phyloP scores from a whole-genome alignment of 2,329 filamentous ascomycete genomes.

The Ramichloridium luteum region DNA sequence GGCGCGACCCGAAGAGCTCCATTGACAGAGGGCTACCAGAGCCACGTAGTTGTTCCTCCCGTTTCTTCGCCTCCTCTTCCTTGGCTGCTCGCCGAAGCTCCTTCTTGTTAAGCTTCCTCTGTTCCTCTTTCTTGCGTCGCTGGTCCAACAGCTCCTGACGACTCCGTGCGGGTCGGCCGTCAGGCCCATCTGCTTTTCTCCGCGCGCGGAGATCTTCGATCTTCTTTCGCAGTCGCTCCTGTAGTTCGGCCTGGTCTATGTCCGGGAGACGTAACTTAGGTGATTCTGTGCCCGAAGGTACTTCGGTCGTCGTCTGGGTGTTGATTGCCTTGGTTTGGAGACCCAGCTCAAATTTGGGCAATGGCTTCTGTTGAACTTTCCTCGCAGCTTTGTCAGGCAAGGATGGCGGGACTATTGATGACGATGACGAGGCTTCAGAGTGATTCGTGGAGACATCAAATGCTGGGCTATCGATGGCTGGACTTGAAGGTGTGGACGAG shows the following conservation, averaged over 20 bases:
- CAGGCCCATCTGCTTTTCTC: slow-evolving; percentile 73
- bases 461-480: slow-evolving; percentile 28
- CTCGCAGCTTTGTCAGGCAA: slow-evolving; percentile 9
- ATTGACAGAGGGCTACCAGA: slow-evolving; percentile 42
- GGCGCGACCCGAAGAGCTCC: slow-evolving; percentile 35
- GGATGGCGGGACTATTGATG: slow-evolving; percentile 31
- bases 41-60: slow-evolving; percentile 44
- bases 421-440: slow-evolving; percentile 35
- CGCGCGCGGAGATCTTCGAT: slow-evolving; percentile 76
- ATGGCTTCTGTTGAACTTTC: slow-evolving; percentile 15
- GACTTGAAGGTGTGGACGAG: slow-evolving; percentile 27
- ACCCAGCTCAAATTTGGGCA: too few species aligned
- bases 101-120: slow-evolving; percentile 80
- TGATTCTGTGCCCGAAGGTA: slow-evolving; percentile 22
- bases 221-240: slow-evolving; percentile 65
- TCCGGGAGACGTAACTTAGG: slow-evolving; percentile 35
- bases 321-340: slow-evolving; percentile 8
- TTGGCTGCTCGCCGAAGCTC: slow-evolving; percentile 65
- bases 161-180: slow-evolving; percentile 71
- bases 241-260: slow-evolving; percentile 60
- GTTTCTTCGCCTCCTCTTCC: slow-evolving; percentile 58
- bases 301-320: slow-evolving; percentile 4
- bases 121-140: slow-evolving; percentile 73
- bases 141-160: slow-evolving; percentile 87
- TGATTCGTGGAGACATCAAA: slow-evolving; percentile 28